Percentiles rank a stretch among this genome's conserved stretches.
Evolutionary conservation across 2,329 filamentous ascomycete species (phyloP).

Genomic region (Zymoseptoria crescenta): DNA sequence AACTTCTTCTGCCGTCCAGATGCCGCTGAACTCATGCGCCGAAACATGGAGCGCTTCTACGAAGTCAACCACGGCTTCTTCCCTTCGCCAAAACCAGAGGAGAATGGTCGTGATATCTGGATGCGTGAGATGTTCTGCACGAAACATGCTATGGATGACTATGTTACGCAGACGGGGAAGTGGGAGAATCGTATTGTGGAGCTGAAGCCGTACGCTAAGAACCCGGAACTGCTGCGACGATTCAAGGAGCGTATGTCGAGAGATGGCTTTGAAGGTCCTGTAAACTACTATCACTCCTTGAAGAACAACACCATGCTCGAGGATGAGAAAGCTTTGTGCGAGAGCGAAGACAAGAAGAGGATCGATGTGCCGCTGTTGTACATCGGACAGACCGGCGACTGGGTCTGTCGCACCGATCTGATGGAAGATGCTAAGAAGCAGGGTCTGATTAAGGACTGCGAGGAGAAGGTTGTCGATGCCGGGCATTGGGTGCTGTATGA

Average conservation of each 20-base stretch:
- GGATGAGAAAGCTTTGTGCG: slow-evolving; percentile 19
- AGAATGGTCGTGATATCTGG: slow-evolving; percentile 22
- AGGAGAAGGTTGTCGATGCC: slow-evolving; percentile 13
- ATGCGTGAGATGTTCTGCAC: slow-evolving; percentile 33
- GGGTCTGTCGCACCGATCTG: slow-evolving; percentile 20
- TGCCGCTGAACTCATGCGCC: slow-evolving; percentile 15
- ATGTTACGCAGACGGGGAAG: slow-evolving; percentile 15
- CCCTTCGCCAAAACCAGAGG: slow-evolving; percentile 12
- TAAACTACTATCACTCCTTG: slow-evolving; percentile 33
- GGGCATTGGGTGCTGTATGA: slow-evolving; percentile 25
- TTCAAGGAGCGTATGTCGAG: slow-evolving; percentile 31
- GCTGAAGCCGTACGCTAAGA: slow-evolving; percentile 30
- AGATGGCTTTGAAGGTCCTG: slow-evolving; percentile 27
- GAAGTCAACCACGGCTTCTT: slow-evolving; percentile 21
- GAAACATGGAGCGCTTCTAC: slow-evolving; percentile 20
- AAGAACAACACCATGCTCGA: slow-evolving; percentile 24
- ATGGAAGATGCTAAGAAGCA: slow-evolving; percentile 17
- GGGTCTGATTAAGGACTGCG: slow-evolving; percentile 19
- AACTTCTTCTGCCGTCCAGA: slow-evolving; percentile 33
- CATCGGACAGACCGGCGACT: slow-evolving; percentile 26
- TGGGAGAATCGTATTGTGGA: slow-evolving; percentile 16
- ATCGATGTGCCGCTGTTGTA: slow-evolving; percentile 27
- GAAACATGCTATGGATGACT: slow-evolving; percentile 30
- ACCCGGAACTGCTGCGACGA: slow-evolving; percentile 25
- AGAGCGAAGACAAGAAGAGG: slow-evolving; percentile 22